Evolutionary conservation across 176 grass and related monocot species (phyloP), one percentile per base, ranked within the genome.

Genomic region (Musa schizocarpa): DNA sequence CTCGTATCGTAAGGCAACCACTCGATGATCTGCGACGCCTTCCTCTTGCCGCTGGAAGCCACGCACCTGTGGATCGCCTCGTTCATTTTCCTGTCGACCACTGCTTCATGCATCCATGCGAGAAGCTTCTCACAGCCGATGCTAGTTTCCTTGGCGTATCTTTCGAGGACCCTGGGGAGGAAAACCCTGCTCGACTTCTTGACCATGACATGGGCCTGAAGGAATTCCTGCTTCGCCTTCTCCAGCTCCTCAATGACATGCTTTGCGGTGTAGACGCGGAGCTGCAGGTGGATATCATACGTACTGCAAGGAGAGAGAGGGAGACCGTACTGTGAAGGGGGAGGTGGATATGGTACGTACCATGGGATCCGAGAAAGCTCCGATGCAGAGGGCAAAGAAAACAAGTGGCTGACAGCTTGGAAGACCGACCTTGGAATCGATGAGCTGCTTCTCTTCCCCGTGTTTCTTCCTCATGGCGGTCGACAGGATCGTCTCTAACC

Each of bases 1-100:
- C 88, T 90, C 69, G 88, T 71, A 74, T 86, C 88, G 86, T 97
- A 97, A 63, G 95, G 90, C 58, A 93, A 71, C 95, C 95, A 98
- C 79, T 98, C 95, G 64, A 91, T 77, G 74, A 86, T 77, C 83
- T 98, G 88, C 27, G 88, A 84, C 2, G 87, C 93, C 84, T 86
- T 93, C 68, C 80, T 83, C 76, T 82, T 85, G 59, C 67, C 76
- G 11, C 65, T 52, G 29, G 66, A 76, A 51, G 71, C 82, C 9
- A 65, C 61, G 79, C 85, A 88, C 24, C 58, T 87, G 71, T 82
- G 83, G 43, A 75, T 71, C 17, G 78, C 56, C 25, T 87, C 90
- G 75, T 79, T 87, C 76, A 84, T 50, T 57, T 82, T 85, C 68
- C 63, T 73, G 68, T 85, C 34, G 34, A 43, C 88, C 20, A 67